Conservation (phyloP, 1,284 basidiomycete species). For the Heliocybe sulcata region DNA sequence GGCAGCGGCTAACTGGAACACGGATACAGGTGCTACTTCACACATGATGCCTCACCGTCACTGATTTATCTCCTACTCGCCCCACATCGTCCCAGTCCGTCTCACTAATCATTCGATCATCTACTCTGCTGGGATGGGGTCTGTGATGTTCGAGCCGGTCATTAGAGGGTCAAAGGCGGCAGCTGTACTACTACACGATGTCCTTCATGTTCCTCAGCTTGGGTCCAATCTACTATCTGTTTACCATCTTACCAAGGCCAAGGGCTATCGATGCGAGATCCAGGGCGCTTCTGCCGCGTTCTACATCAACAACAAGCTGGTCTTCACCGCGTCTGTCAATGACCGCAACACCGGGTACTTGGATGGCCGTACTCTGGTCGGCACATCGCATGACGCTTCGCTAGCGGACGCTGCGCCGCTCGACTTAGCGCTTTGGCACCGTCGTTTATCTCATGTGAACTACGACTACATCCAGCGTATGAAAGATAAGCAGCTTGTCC, state of each 20-base stretch:
- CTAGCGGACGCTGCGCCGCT: neutral
- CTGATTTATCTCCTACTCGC: conserved; percentile 13
- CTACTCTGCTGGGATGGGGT: conserved; percentile 16
- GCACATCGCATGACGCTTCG: neutral
- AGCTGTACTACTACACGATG: conserved; percentile 6
- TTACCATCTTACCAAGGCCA: conserved; percentile 8
- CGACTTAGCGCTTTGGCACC: neutral
- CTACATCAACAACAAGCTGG: conserved; percentile 3
- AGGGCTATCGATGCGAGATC: conserved; percentile 5
- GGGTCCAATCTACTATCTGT: conserved; percentile 11
- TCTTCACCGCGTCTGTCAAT: conserved; percentile 7
- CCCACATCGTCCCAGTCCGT: conserved; percentile 10
- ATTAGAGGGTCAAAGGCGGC: conserved; percentile 4
- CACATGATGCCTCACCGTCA: conserved; percentile 19
- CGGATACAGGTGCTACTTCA: conserved; percentile 3
- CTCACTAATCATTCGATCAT: conserved; percentile 15
- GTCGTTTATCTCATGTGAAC: neutral
- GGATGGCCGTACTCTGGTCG: conserved; percentile 3
- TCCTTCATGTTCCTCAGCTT: conserved; percentile 11
- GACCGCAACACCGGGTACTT: conserved; percentile 9
- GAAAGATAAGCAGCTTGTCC: neutral
- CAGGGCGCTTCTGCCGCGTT: conserved; percentile 3
- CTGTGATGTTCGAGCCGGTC: conserved; percentile 14
- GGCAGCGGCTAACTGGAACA: too few species aligned
- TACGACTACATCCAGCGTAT: neutral